Conservation (phyloP, 2,329 filamentous ascomycete species). For the Diaporthe amygdali region DNA sequence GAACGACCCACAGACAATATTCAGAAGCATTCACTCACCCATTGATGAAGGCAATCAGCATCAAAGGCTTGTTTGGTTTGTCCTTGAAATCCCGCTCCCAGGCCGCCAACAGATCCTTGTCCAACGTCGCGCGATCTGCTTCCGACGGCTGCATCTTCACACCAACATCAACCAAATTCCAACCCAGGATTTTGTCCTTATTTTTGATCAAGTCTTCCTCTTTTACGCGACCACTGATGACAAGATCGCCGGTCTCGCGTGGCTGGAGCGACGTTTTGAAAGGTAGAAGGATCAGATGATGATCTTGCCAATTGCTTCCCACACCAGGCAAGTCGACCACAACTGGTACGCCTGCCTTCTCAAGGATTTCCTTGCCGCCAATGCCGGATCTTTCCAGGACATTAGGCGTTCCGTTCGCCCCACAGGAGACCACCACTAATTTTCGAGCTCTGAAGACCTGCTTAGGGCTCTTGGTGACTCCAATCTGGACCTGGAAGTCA, state of each 20-base stretch:
- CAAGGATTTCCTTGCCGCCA: constrained; percentile 52
- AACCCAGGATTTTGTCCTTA: constrained; percentile 48
- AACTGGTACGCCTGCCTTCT: constrained; percentile 49
- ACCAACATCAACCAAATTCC: constrained; percentile 59
- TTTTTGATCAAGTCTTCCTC: constrained; percentile 29
- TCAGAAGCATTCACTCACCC: constrained; percentile 23
- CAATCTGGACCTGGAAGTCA: constrained; percentile 38
- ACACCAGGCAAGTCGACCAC: constrained; percentile 57
- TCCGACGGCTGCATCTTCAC: constrained; percentile 59
- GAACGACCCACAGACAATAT: background rate
- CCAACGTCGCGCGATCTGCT: constrained; percentile 55
- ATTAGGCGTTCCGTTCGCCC: constrained; percentile 56
- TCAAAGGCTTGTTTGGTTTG: constrained; percentile 31
- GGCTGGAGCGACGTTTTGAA: constrained; percentile 52
- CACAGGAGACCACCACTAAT: constrained; percentile 55
- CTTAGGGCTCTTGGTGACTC: constrained; percentile 29
- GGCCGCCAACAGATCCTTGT: constrained; percentile 51
- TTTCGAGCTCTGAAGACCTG: constrained; percentile 55
- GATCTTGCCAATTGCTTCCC: constrained; percentile 59
- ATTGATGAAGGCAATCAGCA: constrained; percentile 29
- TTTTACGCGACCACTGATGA: constrained; percentile 31
- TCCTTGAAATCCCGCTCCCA: constrained; percentile 57
- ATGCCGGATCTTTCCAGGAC: constrained; percentile 69
- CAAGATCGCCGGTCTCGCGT: constrained; percentile 47
- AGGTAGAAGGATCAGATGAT: constrained; percentile 55